Conservation (phyloP, 2,329 filamentous ascomycete genomes). For the Ascochyta clinopodiicola region DNA sequence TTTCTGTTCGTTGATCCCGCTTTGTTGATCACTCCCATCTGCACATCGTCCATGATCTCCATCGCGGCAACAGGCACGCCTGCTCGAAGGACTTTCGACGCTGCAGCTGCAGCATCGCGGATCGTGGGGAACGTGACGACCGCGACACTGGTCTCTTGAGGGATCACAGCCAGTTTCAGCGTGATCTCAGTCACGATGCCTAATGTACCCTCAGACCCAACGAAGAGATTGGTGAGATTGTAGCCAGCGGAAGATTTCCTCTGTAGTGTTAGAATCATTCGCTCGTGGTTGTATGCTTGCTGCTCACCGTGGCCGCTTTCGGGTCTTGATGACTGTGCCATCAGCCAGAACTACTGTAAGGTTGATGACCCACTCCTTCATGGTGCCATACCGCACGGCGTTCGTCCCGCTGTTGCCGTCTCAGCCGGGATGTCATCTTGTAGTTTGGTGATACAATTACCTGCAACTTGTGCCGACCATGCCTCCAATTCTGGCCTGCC, state of each 20-base stretch:
- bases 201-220: conserved; percentile 81
- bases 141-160: conserved; percentile 77
- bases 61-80: conserved; percentile 77
- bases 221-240: conserved; percentile 80
- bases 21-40: conserved; percentile 83
- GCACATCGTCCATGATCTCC: conserved; percentile 89
- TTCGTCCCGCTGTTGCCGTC: conserved; percentile 70
- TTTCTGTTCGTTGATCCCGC: conserved; percentile 72
- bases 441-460: conserved; percentile 20
- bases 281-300: not conserved
- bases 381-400: conserved; percentile 80
- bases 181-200: conserved; percentile 84
- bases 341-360: conserved; percentile 81
- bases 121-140: conserved; percentile 82
- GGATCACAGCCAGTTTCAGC: conserved; percentile 78
- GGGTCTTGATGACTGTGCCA: conserved; percentile 79
- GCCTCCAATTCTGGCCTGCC: conserved; percentile 74
- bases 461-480: conserved; percentile 79
- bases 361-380: conserved; percentile 89
- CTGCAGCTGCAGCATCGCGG: conserved; percentile 75
- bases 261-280: conserved; percentile 4
- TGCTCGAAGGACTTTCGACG: conserved; percentile 76
- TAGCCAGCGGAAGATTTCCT: conserved; percentile 82
- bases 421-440: conserved; percentile 19
- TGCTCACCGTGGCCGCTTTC: conserved; percentile 68